Evolutionary conservation across 208 protist genomes (phyloP).

Genomic region (Crithidia acanthocephali): DNA sequence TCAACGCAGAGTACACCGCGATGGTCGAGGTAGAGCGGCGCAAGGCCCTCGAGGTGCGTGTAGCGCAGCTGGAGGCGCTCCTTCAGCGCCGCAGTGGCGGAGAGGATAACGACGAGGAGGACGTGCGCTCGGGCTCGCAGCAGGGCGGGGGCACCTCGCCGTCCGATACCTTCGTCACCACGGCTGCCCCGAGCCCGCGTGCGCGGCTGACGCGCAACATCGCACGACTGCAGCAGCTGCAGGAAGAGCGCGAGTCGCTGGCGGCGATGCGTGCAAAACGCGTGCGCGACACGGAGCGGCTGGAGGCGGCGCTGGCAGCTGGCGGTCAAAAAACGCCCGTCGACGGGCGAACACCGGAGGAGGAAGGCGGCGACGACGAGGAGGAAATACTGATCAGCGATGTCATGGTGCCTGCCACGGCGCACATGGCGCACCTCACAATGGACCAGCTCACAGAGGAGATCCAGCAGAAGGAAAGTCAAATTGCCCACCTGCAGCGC

Average conservation of each 20-base stretch:
- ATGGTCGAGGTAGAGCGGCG: conserved; percentile 84
- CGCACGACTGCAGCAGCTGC: conserved; percentile 27
- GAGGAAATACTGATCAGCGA: no score
- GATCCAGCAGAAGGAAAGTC: conserved; percentile 22
- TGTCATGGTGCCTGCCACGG: not conserved
- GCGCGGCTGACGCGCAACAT: conserved; percentile 15
- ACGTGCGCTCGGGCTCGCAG: no score
- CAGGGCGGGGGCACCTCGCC: not conserved
- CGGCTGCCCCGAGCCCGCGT: not conserved
- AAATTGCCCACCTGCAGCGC: conserved; percentile 37
- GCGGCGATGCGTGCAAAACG: conserved; percentile 29
- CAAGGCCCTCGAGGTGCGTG: conserved; percentile 58
- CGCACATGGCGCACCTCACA: conserved; percentile 2
- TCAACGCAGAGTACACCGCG: conserved; percentile 80
- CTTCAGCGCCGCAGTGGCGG: not conserved
- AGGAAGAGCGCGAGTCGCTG: conserved; percentile 40
- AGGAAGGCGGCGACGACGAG: no score
- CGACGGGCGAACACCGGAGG: not conserved
- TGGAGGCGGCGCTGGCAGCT: conserved; percentile 12
- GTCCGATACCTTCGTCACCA: not conserved
- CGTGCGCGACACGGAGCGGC: conserved; percentile 23
- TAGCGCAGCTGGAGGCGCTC: conserved; percentile 42
- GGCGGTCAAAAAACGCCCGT: not conserved
- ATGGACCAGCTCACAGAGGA: conserved; percentile 34
- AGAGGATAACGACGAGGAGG: not conserved